Evolutionary conservation across 768 basidiomycete species (phyloP), one percentile per base, ranked within the genome.

Genomic region (Suillus lakei): DNA sequence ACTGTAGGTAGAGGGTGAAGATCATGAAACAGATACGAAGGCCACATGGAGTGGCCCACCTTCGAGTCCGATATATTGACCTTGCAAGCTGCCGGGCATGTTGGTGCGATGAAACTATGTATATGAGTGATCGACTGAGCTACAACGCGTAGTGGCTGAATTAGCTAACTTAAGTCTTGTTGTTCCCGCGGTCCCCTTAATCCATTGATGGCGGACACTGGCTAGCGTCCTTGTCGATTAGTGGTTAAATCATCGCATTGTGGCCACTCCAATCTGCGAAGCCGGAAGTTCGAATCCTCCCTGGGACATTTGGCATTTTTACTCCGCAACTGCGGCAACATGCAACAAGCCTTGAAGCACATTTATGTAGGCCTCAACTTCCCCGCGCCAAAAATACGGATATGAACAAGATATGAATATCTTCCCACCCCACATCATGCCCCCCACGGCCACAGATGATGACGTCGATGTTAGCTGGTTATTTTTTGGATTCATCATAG

Each of bases 171-270:
- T n/a, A n/a, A n/a, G 15, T 44, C 10, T n/a, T 26, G 23, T 16
- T 18, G 26, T 26, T 9, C 28, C 2, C 23, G 23, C n/a, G n/a
- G n/a, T 26, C 30, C 12, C 23, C 53, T 65, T 38, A 41, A 63
- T 65, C 9, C n/a, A 55, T 18, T 3, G 12, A 28, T 61, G 32
- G 18, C 18, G 12, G 1, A 15, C 3, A 36, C 4, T 34, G 32
- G 13, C 16, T 32, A 5, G 21, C 48, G 79, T 80, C 78, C 79
- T 73, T 76, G 77, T 80, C 78, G 79, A 80, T 79, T 78, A 80
- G 79, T 80, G 79, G 79, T 80, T 78, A 80, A 77, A 80, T 80
- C 79, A 76, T 79, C 76, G 77, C 76, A 76, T 80, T 78, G 79
- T 80, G 79, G 79, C 34, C 7, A 41, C 38, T 1, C 66, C 70